Conservation (phyloP, 73 alveolate species). For the Paramecium tetraurelia region DNA sequence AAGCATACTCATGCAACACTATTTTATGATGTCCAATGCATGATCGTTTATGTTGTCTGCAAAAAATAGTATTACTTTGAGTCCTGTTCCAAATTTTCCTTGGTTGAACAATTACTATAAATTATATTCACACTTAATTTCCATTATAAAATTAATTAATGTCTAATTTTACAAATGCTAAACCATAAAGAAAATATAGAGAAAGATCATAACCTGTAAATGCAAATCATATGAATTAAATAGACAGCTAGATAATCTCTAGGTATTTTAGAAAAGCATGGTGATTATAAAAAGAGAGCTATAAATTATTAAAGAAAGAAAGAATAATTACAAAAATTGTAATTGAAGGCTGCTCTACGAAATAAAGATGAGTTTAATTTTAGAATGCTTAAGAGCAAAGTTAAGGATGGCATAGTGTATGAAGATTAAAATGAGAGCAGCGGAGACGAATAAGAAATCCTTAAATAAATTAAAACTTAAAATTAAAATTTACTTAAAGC, state of each 20-base stretch:
- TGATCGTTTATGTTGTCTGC: background rate
- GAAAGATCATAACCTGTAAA: background rate
- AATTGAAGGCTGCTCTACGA: slow-evolving; percentile 15
- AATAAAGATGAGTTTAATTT: slow-evolving; percentile 48
- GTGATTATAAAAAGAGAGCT: slow-evolving; percentile 40
- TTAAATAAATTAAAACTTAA: background rate
- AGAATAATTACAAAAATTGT: background rate
- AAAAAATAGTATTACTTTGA: background rate
- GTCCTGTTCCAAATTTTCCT: background rate
- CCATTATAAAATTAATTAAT: background rate
- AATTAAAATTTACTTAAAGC: slow-evolving; percentile 42
- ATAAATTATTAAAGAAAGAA: slow-evolving; percentile 7
- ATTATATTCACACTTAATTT: background rate
- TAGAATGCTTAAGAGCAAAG: background rate
- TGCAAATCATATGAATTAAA: background rate
- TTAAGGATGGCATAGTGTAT: background rate
- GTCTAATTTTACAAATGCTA: background rate
- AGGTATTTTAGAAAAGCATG: slow-evolving; percentile 39
- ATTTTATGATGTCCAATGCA: background rate
- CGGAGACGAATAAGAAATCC: background rate
- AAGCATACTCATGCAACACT: background rate
- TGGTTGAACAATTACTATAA: background rate
- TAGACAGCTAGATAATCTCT: background rate
- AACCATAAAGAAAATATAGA: background rate
- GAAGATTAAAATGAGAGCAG: background rate